Conservation (phyloP, 1,284 basidiomycete species). For the Rhodotorula sp. region DNA sequence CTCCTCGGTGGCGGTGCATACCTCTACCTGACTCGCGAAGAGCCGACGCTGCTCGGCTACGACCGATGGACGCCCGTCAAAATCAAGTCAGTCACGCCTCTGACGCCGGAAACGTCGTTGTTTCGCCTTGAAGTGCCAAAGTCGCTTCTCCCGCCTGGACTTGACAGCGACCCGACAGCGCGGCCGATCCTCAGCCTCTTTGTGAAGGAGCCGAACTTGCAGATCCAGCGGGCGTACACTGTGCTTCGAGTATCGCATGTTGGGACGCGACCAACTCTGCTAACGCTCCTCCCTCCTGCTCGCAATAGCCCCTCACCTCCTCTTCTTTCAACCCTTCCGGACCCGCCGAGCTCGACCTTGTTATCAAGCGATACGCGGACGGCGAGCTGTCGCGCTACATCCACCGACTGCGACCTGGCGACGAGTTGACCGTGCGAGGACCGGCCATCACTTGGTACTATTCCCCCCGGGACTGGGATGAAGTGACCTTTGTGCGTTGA, state of each 20-base stretch:
- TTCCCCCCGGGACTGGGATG: constrained; percentile 64
- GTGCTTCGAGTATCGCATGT: background rate
- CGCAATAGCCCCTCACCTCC: constrained; percentile 62
- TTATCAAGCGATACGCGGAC: constrained; percentile 57
- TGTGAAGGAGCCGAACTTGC: constrained; percentile 80
- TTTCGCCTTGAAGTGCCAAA: constrained; percentile 62
- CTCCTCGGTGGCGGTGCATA: background rate
- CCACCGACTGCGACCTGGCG: constrained; percentile 65
- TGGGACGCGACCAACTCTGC: constrained; percentile 53
- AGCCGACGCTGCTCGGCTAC: constrained; percentile 53
- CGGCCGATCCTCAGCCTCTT: constrained; percentile 66
- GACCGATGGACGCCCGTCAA: constrained; percentile 64
- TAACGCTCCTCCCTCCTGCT: no score
- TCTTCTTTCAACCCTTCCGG: constrained; percentile 65
- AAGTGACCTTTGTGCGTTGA: constrained; percentile 68
- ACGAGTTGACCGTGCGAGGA: constrained; percentile 70
- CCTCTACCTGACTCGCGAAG: background rate
- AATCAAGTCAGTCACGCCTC: constrained; percentile 58
- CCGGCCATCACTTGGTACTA: constrained; percentile 71
- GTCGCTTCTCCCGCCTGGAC: constrained; percentile 49
- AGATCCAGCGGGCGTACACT: constrained; percentile 82
- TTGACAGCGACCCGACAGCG: constrained; percentile 21
- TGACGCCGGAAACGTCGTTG: constrained; percentile 61
- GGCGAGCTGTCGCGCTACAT: constrained; percentile 81
- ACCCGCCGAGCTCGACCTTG: constrained; percentile 33